A percentile compares a stretch with the other conserved stretches of the same genome.
phyloP scores from a whole-genome alignment of 441 rosid genomes.

The Adansonia gregorii region DNA sequence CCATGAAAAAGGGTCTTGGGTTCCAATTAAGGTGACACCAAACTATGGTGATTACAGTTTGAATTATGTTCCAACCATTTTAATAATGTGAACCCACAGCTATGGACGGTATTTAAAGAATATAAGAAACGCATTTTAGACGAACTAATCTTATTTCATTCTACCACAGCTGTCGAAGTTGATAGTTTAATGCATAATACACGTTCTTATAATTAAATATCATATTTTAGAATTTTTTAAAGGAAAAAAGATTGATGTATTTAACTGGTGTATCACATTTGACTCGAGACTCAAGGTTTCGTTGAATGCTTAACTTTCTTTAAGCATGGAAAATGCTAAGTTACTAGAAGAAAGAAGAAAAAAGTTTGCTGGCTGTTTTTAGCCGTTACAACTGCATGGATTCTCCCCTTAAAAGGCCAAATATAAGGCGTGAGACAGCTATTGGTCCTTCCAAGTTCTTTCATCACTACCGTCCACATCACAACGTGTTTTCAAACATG shows the following conservation, averaged over 20 bases:
- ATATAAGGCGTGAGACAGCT: neutral
- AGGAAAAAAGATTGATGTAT: neutral
- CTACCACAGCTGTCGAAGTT: too few species aligned
- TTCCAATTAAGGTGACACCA: too few species aligned
- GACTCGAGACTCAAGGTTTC: neutral
- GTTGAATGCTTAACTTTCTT: neutral
- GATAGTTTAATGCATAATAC: too few species aligned
- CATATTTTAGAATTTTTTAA: too few species aligned
- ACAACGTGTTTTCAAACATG: neutral
- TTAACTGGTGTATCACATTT: constrained; percentile 10
- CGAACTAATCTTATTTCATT: too few species aligned
- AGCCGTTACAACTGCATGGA: constrained; percentile 17
- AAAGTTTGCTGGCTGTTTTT: neutral
- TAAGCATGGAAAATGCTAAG: neutral
- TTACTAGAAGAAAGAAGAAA: neutral
- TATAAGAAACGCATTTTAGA: too few species aligned
- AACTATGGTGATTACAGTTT: too few species aligned
- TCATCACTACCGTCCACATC: neutral
- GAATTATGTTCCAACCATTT: too few species aligned
- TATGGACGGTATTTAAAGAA: too few species aligned
- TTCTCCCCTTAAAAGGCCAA: neutral
- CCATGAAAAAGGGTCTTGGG: too few species aligned
- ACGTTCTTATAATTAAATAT: too few species aligned
- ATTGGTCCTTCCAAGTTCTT: neutral
- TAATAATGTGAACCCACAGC: too few species aligned